phyloP scores from a whole-genome alignment of 495 filamentous ascomycete species.

The Oidiodendron maius region DNA sequence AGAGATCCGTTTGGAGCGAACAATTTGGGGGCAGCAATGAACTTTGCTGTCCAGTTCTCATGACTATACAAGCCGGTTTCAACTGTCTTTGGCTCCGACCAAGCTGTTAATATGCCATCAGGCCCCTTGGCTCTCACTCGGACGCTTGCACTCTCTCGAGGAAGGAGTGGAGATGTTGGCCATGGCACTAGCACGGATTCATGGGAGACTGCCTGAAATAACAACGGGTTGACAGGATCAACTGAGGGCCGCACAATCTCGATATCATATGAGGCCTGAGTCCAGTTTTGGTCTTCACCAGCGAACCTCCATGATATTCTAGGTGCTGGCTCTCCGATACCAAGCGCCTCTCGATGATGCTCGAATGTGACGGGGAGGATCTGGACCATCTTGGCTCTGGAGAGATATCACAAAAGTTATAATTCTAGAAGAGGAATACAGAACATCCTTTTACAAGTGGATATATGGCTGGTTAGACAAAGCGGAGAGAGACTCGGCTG shows the following conservation, averaged over 20 bases:
- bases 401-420: background rate
- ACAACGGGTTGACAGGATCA: background rate
- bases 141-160: constrained; percentile 33
- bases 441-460: too few species aligned
- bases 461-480: too few species aligned
- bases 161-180: constrained; percentile 36
- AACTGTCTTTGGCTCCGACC: constrained; percentile 28
- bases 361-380: constrained; percentile 10
- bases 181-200: constrained; percentile 45
- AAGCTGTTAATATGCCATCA: constrained; percentile 19
- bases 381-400: constrained; percentile 1
- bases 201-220: constrained; percentile 1
- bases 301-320: constrained; percentile 15
- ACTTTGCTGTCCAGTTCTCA: constrained; percentile 36
- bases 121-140: constrained; percentile 27
- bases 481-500: too few species aligned
- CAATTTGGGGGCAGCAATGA: constrained; percentile 27
- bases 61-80: constrained; percentile 33
- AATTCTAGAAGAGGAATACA: too few species aligned
- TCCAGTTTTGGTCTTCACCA: constrained; percentile 22
- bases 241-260: constrained; percentile 17
- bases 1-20: constrained; percentile 19
- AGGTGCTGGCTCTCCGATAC: constrained; percentile 14
- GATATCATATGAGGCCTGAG: constrained; percentile 32
- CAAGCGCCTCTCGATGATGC: constrained; percentile 15